Evolutionary conservation across 2,329 filamentous ascomycete genomes (phyloP), one percentile per base, ranked within the genome.

Genomic region (Aspergillus pseudoterreus): DNA sequence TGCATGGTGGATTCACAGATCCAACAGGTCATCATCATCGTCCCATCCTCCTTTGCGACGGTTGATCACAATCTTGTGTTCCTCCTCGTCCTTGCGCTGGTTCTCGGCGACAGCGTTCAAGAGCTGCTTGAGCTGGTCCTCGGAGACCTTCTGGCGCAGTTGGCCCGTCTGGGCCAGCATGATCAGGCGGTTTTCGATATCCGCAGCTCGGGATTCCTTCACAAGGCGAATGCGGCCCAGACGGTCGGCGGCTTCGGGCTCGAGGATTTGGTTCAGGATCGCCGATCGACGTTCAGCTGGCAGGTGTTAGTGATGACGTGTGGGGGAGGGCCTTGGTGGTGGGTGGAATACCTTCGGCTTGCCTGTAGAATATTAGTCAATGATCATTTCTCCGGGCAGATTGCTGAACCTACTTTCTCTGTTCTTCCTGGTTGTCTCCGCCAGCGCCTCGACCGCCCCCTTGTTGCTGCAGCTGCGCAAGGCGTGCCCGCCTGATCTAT

Each of bases 181-280:
- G 71, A 99, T 92, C 51, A 99, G 82, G 46, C 92, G 77, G 79
- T 95, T 92, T 78, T 99, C 94, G 51, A 99, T 84, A 65, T 96
- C 91, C 55, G 81, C 82, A 33, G 94, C 94, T 64, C 94, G 89
- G 62, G 87, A 86, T 70, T 92, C 90, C 75, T 97, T 97, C 67
- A 99, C 94, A 54, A 99, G 85, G 32, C 92, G 87, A 75, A 99
- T 97, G 59, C 94, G 90, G 51, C 90, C 90, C 1, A 99, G 82
- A 12, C 94, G 88, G 75, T 99, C 94, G 54, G 90, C 88, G 15
- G 94, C 94, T 67, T 92, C 90, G 60, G 94, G 94, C 64, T 92
- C 86, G 56, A 99, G 89, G 77, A 99, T 97, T 74, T 97, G 94
- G 62, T 82, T 83, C 56, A 99, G 85, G 62, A 96, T 87, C 17